Evolutionary conservation across 2,329 filamentous ascomycete species (phyloP), one percentile per base, ranked within the genome.

Genomic region (Aureobasidium melanogenum): DNA sequence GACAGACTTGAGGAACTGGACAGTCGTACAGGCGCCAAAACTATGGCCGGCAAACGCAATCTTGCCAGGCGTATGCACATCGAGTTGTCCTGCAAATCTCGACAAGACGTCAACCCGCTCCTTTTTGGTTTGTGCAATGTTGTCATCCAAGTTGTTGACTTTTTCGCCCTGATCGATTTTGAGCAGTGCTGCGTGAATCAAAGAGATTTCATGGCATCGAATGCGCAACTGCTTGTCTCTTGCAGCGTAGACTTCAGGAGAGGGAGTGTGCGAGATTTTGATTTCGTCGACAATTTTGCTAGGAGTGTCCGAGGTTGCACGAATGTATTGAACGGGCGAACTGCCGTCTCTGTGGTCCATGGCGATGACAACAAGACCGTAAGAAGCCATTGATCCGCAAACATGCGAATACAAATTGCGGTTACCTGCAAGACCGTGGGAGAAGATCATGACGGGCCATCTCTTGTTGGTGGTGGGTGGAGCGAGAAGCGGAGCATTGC

Each of bases 321-420:
- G 85, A 47, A 95, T 79, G 66, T 88, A 85, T 0, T 87, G 84
- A n/a, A 90, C 79, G 1, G 90, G 87, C 2, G 88, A 82, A 70
- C 88, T 92, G 56, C 89, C 89, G 68, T 96, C 91, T 47, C 91
- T 82, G 70, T 95, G 91, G 68, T 95, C 91, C 0, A 89, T 85
- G 62, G 89, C 91, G 58, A 93, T 77, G 2, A 95, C 89, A 8
- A 94, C 84, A 24, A 92, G 80, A 43, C 91, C 91, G 68, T 94
- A 86, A 22, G 88, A 91, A 5, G 91, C 88, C 30, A 96, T 76
- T 0, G 88, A 89, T 17, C 88, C 88, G 19, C 83, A 87, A 26
- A 95, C 76, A 69, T 92, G 87, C n/a, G 89, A 93, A 75, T 96
- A 96, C 12, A 89, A 85, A 68, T 94, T 94, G 66, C 89, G 82